Conservation (phyloP, 768 basidiomycete genomes). For the Gyrodon lividus region DNA sequence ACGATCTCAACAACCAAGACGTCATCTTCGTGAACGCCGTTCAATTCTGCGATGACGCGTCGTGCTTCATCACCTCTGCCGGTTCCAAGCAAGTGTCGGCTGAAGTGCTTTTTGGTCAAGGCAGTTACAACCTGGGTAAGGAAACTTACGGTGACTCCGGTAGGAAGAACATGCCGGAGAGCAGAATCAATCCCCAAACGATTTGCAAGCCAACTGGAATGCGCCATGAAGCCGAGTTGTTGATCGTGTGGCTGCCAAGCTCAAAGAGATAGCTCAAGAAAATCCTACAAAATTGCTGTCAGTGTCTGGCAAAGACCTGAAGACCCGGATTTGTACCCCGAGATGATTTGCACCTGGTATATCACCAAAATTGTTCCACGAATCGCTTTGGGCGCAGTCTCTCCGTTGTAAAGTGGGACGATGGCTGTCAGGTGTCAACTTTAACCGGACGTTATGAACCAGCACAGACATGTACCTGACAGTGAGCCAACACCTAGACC, state of each 20-base stretch:
- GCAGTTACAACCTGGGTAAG: background rate
- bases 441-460: background rate
- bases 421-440: conserved; percentile 37
- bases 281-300: conserved; percentile 40
- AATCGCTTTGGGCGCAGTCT: conserved; percentile 72
- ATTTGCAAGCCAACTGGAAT: conserved; percentile 76
- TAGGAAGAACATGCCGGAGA: conserved; percentile 71
- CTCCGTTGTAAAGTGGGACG: conserved; percentile 73
- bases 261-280: conserved; percentile 74
- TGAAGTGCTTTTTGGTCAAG: conserved; percentile 21
- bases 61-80: conserved; percentile 55
- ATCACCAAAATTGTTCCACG: conserved; percentile 71
- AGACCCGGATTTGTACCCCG: conserved; percentile 44
- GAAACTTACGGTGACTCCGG: conserved; percentile 71
- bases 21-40: conserved; percentile 59
- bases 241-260: conserved; percentile 57
- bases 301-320: background rate
- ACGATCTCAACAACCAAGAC: conserved; percentile 56
- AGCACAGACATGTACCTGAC: conserved; percentile 45
- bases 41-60: conserved; percentile 61
- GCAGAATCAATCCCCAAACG: conserved; percentile 62
- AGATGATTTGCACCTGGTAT: conserved; percentile 77
- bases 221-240: conserved; percentile 66
- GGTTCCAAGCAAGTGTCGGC: conserved; percentile 68
- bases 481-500: conserved; percentile 77